A percentile compares a stretch with the other conserved stretches of the same genome.
Conservation (phyloP, 257 asterid species). For the Asclepias syriaca region DNA sequence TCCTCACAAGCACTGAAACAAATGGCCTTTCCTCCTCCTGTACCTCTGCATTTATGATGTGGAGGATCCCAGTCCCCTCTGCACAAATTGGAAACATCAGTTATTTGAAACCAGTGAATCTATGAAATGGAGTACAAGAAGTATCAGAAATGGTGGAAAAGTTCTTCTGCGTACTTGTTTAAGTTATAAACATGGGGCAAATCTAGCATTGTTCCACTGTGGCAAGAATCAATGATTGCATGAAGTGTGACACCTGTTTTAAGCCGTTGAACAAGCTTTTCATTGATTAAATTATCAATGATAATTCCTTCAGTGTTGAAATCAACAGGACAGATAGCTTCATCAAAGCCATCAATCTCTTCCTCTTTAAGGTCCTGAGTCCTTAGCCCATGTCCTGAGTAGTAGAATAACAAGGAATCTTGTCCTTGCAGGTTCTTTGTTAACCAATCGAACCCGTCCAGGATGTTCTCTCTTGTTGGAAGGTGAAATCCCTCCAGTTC, state of each 20-base stretch:
- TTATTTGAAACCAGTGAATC: background rate
- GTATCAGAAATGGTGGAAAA: background rate
- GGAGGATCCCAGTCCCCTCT: constrained; percentile 57
- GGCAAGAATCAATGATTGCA: constrained; percentile 69
- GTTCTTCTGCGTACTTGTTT: constrained; percentile 23
- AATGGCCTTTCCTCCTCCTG: constrained; percentile 62
- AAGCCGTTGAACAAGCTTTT: constrained; percentile 47
- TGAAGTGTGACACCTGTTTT: constrained; percentile 49
- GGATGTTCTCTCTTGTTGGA: constrained; percentile 49
- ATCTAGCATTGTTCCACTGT: constrained; percentile 81
- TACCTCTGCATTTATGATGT: constrained; percentile 40
- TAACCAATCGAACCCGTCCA: constrained; percentile 34
- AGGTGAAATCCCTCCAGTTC: constrained; percentile 31
- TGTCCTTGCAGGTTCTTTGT: constrained; percentile 20
- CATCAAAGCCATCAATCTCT: constrained; percentile 41
- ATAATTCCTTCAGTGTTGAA: constrained; percentile 47
- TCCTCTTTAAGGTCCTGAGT: constrained; percentile 25
- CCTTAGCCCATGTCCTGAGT: constrained; percentile 43
- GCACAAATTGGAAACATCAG: constrained; percentile 3
- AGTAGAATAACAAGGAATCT: constrained; percentile 48
- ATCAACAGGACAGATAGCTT: constrained; percentile 65
- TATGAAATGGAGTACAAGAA: background rate
- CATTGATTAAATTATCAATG: constrained; percentile 52
- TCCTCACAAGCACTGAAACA: constrained; percentile 80
- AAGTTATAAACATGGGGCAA: constrained; percentile 41